Evolutionary conservation across 768 basidiomycete species (phyloP), one percentile per base, ranked within the genome.

Genomic region (Cystobasidium ongulense): DNA sequence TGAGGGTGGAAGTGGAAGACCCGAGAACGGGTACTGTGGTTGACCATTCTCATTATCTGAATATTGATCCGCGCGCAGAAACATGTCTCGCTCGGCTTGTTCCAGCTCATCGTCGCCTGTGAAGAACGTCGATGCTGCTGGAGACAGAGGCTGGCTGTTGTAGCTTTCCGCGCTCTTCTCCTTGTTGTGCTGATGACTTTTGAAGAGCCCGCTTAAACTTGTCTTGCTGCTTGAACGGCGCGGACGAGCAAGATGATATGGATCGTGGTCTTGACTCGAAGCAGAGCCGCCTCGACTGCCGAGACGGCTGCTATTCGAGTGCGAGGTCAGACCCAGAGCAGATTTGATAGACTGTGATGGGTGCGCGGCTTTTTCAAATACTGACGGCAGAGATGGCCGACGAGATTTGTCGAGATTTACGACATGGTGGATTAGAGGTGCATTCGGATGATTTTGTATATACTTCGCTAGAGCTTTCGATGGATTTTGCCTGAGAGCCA

Each of bases 281-380:
- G 68, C 18, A 29, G 68, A 71, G 27, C 36, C 50, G 31, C 46
- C n/a, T 46, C 68, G 68, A 29, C 38, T 31, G 31, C 54, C 53
- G 23, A 54, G 27, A 10, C 46, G 15, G 29, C 67, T 38, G 15
- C 63, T 53, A 25, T 41, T 33, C 39, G 63, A 18, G 35, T 41
- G 67, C 21, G 72, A 27, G 31, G 63, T 41, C 75, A 76, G 68
- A n/a, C 76, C 79, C 17, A 82, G 73, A 10, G 79, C 81, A 0
- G 78, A 76, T 11, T 79, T 76, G 38, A 82, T 78, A 31, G 79
- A 75, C 7, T 77, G 75, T 11, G 78, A 77, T 0, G 81, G 82
- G 75, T 82, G 82, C 7, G 81, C 77, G 2, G 82, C 82, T 70
- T 81, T 81, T 63, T 83, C 83, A 57, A 83, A 76, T 65, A 84